A percentile compares a stretch with the other conserved stretches of the same genome.
phyloP scores from a whole-genome alignment of 805 yeast species.

The Spencermartinsiella europaea region DNA sequence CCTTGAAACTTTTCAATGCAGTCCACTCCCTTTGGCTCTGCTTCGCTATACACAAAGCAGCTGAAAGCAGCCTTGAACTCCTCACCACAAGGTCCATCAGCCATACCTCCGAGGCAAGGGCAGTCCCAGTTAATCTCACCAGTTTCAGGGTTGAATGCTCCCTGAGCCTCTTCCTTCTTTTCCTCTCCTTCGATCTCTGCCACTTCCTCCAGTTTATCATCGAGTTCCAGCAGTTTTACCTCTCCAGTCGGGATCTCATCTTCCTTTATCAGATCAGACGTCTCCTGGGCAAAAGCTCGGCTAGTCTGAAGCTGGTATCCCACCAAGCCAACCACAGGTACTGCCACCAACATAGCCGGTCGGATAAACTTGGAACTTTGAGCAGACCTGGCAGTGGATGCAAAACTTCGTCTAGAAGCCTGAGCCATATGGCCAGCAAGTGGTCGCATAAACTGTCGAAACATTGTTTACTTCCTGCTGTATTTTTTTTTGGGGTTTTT shows the following conservation, averaged over 20 bases:
- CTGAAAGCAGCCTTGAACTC: constrained; percentile 92
- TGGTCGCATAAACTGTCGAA: not conserved
- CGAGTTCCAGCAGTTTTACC: constrained; percentile 1
- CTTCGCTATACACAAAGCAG: constrained; percentile 89
- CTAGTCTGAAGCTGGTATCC: constrained; percentile 4
- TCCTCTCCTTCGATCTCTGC: too few relatives aligned
- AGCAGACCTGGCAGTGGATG: not conserved
- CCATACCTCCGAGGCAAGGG: constrained; percentile 99
- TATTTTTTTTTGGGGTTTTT: too few relatives aligned
- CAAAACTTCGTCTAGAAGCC: constrained; percentile 4
- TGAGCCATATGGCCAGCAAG: not conserved
- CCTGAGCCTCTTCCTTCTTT: constrained; percentile 32
- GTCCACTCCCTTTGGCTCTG: constrained; percentile 95
- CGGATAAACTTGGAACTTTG: not conserved
- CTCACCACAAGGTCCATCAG: constrained; percentile 96
- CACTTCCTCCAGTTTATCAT: constrained; percentile 4
- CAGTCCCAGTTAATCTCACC: constrained; percentile 99
- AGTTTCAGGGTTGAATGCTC: constrained; percentile 92
- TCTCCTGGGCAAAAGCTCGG: constrained; percentile 1
- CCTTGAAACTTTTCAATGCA: constrained; percentile 84
- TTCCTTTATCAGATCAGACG: not conserved
- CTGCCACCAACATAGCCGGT: constrained; percentile 4
- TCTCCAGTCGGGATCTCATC: not conserved
- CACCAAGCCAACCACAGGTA: constrained; percentile 8
- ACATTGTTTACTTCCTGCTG: too few relatives aligned